Base-by-base conservation (phyloP, 1,284 basidiomycete genomes). In the Puccinia hordei region DNA sequence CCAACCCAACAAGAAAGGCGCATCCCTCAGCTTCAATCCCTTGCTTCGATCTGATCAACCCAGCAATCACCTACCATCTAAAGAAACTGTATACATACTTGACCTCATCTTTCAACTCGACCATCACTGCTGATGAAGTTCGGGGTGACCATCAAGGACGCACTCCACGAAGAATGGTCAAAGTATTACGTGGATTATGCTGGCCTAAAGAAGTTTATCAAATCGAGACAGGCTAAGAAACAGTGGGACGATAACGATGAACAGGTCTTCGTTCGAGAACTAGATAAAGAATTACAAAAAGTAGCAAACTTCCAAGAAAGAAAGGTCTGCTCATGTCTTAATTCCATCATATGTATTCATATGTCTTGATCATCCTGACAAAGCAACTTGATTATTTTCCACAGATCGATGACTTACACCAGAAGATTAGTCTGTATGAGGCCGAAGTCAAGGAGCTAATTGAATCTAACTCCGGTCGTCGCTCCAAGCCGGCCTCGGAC, bases 101-200 rank as follows among this genome's bases (percentile, higher is more conserved):
- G 22, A n/a, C n/a, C n/a, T n/a, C n/a, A n/a, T n/a, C n/a, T n/a
- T n/a, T 51, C 49, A 57, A 30, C 55, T 57, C 55, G 55, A 59
- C 38, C 38, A 41, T 30, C 57, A 10, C 13, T 15, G 35, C 35
- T 30, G 19, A 83, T 82, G 82, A 82, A 83, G 63, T 83, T 83
- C 63, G 82, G 82, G 12, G 72, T 71, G 19, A 81, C 77, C n/a
- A 83, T 83, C 81, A 82, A 95, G 93, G 91, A 90, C 81, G 91
- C 92, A 83, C 88, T 93, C 69, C 95, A 95, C 86, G 89, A 89
- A 82, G 94, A 94, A 89, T 96, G 94, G 94, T 89, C 91, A 27
- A 92, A 92, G 27, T 92, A 91, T 84, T 97, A 97, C 85, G 89
- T 97, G 82, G 90, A 95, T 87, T 97, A 97, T 85, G 82, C 83